Percentiles rank a stretch among this genome's conserved stretches.
Evolutionary conservation across 192 early-diverging fungal genomes (phyloP).

Genomic region (Coemansia sp.): DNA sequence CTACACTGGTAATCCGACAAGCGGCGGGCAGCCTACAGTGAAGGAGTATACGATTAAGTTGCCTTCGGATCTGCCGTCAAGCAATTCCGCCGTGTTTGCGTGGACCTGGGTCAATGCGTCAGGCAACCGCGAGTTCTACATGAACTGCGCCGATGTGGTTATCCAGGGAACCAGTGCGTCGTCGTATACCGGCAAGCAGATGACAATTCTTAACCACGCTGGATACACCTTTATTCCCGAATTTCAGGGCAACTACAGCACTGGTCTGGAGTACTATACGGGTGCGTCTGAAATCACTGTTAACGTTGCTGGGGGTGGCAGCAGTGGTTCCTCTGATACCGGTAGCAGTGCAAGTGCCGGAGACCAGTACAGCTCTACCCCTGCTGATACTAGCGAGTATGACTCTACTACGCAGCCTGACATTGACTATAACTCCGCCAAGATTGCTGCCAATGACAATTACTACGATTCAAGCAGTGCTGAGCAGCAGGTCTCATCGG

Average conservation of each 20-base stretch:
- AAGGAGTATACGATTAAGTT: slow-evolving; percentile 53
- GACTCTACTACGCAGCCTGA: too few species aligned
- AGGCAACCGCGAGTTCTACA: slow-evolving; percentile 69
- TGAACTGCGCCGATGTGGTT: slow-evolving; percentile 70
- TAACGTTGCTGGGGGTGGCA: slow-evolving; percentile 16
- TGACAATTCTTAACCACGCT: slow-evolving; percentile 58
- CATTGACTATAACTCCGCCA: too few species aligned
- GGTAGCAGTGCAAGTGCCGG: neutral
- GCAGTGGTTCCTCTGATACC: neutral
- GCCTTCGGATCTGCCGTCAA: slow-evolving; percentile 53
- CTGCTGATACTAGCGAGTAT: too few species aligned
- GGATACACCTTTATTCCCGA: slow-evolving; percentile 55
- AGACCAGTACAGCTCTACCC: neutral
- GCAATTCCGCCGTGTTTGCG: slow-evolving; percentile 49
- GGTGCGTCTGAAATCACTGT: slow-evolving; percentile 36
- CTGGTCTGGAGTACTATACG: slow-evolving; percentile 31
- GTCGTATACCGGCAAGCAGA: slow-evolving; percentile 50
- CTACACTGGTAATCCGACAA: slow-evolving; percentile 3
- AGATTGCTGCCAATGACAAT: too few species aligned
- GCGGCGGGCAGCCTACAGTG: slow-evolving; percentile 9
- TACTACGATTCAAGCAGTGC: too few species aligned
- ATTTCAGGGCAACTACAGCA: slow-evolving; percentile 41
- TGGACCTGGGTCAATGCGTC: slow-evolving; percentile 75
- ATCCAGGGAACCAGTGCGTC: slow-evolving; percentile 46
- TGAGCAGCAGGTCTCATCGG: too few species aligned